Evolutionary conservation across 768 basidiomycete genomes (phyloP).

Genomic region (Hygrophorus pudorinus): DNA sequence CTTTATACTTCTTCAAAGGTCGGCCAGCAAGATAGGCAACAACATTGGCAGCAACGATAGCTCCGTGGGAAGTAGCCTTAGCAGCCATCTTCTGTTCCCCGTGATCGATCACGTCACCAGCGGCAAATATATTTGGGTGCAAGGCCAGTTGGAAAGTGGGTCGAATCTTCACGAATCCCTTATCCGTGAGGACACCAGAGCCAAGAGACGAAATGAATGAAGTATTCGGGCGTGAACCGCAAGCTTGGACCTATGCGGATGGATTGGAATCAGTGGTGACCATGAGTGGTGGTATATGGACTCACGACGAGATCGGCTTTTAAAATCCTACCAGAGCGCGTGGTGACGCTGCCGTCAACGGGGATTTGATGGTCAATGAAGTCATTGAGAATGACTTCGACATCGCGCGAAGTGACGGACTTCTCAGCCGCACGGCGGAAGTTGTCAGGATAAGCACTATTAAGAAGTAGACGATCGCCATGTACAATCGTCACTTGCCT

Average conservation of each 20-base stretch:
- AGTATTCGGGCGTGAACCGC: constrained; percentile 41
- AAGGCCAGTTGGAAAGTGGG: constrained; percentile 47
- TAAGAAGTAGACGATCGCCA: constrained; percentile 40
- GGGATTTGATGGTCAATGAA: constrained; percentile 38
- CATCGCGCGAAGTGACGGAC: constrained; percentile 30
- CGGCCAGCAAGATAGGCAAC: constrained; percentile 30
- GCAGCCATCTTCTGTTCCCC: constrained; percentile 47
- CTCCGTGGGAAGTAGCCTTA: constrained; percentile 37
- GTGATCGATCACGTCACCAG: constrained; percentile 57
- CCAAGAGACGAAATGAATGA: constrained; percentile 37
- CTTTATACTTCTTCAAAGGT: constrained; percentile 35
- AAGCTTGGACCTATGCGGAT: constrained; percentile 17
- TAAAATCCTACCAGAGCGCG: constrained; percentile 39
- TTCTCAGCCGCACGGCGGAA: constrained; percentile 39
- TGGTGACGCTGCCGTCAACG: constrained; percentile 31
- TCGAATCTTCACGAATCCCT: constrained; percentile 38
- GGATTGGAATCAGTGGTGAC: background rate
- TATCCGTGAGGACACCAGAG: constrained; percentile 23
- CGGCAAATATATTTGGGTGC: constrained; percentile 50
- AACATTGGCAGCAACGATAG: constrained; percentile 40
- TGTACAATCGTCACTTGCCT: constrained; percentile 57
- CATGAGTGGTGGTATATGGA: background rate
- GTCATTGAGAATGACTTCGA: constrained; percentile 45
- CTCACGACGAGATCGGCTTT: constrained; percentile 52
- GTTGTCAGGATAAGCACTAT: constrained; percentile 41